Conservation (phyloP, 2,329 filamentous ascomycete species). For the Cladorrhinum sp. region DNA sequence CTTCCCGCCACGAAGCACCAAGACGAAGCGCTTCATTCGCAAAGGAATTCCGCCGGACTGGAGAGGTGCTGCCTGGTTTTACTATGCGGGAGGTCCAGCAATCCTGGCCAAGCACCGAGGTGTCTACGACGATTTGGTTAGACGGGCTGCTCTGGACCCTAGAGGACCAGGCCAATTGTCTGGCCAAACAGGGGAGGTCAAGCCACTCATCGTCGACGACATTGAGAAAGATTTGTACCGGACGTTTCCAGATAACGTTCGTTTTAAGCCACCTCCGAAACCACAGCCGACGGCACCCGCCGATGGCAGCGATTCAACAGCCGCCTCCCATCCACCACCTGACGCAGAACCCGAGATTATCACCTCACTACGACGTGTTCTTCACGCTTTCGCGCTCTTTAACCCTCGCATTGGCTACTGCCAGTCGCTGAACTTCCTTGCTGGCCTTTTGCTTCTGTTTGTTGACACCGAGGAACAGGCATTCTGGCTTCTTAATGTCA, state of each 20-base stretch:
- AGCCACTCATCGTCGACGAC: slow-evolving; percentile 75
- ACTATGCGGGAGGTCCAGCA: slow-evolving; percentile 83
- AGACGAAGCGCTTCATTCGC: slow-evolving; percentile 84
- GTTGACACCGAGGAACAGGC: slow-evolving; percentile 83
- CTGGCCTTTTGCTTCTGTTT: slow-evolving; percentile 84
- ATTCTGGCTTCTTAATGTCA: slow-evolving; percentile 90
- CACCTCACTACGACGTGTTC: slow-evolving; percentile 74
- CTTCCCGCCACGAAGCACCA: slow-evolving; percentile 77
- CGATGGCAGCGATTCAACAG: not conserved
- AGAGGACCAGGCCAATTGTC: slow-evolving; percentile 15
- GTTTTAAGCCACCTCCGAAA: slow-evolving; percentile 61
- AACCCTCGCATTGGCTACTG: slow-evolving; percentile 93
- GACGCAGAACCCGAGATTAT: slow-evolving; percentile 72
- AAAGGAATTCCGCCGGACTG: slow-evolving; percentile 94
- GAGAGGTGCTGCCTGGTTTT: slow-evolving; percentile 96
- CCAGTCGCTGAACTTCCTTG: slow-evolving; percentile 92
- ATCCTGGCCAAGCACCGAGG: slow-evolving; percentile 73
- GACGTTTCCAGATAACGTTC: slow-evolving; percentile 91
- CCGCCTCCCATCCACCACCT: slow-evolving; percentile 32
- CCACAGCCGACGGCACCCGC: slow-evolving; percentile 11
- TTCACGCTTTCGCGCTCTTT: slow-evolving; percentile 87
- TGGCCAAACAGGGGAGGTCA: slow-evolving; percentile 45
- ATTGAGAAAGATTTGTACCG: slow-evolving; percentile 92
- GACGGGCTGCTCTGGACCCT: slow-evolving; percentile 37
- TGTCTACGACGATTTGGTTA: slow-evolving; percentile 69